phyloP scores from a whole-genome alignment of 345 rosid genomes.

The Populus simonii region DNA sequence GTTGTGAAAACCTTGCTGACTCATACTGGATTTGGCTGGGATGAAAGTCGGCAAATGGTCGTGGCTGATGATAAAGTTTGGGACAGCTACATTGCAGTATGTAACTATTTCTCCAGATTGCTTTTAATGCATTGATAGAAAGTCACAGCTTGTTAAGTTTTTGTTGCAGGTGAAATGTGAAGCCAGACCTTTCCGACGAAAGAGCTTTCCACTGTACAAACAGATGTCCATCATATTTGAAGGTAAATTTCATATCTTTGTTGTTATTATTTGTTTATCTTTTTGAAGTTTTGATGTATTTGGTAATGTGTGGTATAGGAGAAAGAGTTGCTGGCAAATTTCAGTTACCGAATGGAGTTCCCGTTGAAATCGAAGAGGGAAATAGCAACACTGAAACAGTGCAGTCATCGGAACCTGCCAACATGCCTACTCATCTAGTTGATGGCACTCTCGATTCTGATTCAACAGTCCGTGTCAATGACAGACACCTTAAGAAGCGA shows the following conservation, averaged over 20 bases:
- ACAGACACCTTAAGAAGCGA: constrained; percentile 24
- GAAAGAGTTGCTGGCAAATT: constrained; percentile 26
- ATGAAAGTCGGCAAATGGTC: constrained; percentile 37
- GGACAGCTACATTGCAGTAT: constrained; percentile 35
- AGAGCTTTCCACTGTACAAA: constrained; percentile 35
- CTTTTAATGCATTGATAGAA: not conserved
- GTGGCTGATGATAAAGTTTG: constrained; percentile 40
- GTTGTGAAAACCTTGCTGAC: constrained; percentile 33
- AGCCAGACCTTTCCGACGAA: constrained; percentile 40
- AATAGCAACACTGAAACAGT: constrained; percentile 38
- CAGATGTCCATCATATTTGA: constrained; percentile 37
- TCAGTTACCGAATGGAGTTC: constrained; percentile 14
- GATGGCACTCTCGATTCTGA: constrained; percentile 38
- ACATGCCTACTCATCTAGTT: constrained; percentile 24
- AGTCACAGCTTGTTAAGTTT: not conserved
- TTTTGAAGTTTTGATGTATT: not conserved
- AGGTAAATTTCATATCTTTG: constrained; percentile 18
- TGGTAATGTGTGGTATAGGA: constrained; percentile 21
- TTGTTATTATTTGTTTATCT: not conserved
- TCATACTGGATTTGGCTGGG: constrained; percentile 34
- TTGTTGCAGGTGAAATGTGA: constrained; percentile 29
- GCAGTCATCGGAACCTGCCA: constrained; percentile 29
- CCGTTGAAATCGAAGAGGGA: constrained; percentile 27
- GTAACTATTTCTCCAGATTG: not conserved
- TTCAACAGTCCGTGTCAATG: constrained; percentile 26